These are phyloP conservation scores for Asterophora parasitica DNA, from an alignment of 768 basidiomycete genomes.

Conservation along the genomic window DNA sequence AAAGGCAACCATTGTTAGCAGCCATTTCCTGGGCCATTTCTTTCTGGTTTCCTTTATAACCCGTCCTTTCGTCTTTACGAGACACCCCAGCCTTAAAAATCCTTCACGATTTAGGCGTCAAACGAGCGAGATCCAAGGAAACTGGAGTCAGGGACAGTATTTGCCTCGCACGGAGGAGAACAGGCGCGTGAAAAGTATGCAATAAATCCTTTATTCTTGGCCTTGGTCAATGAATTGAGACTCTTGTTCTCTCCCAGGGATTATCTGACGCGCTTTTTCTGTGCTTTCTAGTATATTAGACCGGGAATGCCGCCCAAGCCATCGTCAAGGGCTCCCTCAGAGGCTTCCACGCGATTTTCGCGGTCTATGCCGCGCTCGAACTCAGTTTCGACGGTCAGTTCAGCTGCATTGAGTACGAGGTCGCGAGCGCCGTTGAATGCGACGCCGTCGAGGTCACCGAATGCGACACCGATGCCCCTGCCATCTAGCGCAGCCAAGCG, in stretches of 20 bases:
- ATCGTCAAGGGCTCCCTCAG: constrained; percentile 38
- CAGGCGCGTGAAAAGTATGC: not conserved
- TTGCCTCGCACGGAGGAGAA: not conserved
- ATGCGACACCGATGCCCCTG: constrained; percentile 44
- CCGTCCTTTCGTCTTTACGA: not conserved
- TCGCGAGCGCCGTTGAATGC: constrained; percentile 51
- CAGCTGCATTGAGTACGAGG: constrained; percentile 30
- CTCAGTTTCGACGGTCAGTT: constrained; percentile 25
- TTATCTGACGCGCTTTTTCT: not conserved
- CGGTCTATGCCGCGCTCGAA: constrained; percentile 41
- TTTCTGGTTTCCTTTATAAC: not conserved
- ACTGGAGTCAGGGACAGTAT: too few species aligned
- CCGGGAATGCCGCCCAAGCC: constrained; percentile 21
- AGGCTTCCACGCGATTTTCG: constrained; percentile 50
- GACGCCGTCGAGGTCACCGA: constrained; percentile 38
- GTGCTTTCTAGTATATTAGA: not conserved
- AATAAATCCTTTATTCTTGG: not conserved
- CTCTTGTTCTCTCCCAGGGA: not conserved
- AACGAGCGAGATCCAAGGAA: too few species aligned
- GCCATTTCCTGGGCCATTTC: not conserved
- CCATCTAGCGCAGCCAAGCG: constrained; percentile 30
- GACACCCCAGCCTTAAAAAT: too few species aligned
- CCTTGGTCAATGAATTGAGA: not conserved
- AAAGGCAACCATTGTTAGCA: constrained; percentile 5
- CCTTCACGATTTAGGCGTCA: too few species aligned